Percentiles rank a stretch among this genome's conserved stretches.
Evolutionary conservation across 441 rosid species (phyloP).

Genomic region (Erysimum pusillum): DNA sequence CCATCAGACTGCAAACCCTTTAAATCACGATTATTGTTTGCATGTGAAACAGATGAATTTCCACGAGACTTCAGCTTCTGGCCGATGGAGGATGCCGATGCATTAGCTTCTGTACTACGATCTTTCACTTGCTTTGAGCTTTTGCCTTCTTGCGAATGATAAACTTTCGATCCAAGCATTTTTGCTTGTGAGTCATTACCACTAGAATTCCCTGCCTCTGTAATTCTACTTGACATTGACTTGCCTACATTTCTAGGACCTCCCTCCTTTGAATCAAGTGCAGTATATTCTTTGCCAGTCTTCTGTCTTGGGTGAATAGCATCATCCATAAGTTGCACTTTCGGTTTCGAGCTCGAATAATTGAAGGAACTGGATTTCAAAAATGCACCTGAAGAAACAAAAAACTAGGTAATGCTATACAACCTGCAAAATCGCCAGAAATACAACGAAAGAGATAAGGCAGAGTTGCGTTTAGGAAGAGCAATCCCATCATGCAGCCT

Average conservation of each 20-base stretch:
- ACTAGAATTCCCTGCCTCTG: constrained; percentile 57
- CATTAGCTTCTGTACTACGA: constrained; percentile 50
- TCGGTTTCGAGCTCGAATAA: constrained; percentile 62
- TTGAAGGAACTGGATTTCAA: constrained; percentile 85
- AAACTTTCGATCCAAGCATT: constrained; percentile 60
- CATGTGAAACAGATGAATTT: constrained; percentile 55
- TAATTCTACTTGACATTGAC: constrained; percentile 75
- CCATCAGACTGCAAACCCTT: constrained; percentile 70
- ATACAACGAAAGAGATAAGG: neutral
- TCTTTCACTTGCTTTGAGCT: constrained; percentile 70
- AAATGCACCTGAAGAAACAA: constrained; percentile 63
- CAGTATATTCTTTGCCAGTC: constrained; percentile 55
- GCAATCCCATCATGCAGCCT: constrained; percentile 35
- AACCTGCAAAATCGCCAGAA: constrained; percentile 18
- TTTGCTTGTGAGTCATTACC: constrained; percentile 67
- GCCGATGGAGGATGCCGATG: constrained; percentile 54
- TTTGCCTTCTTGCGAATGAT: constrained; percentile 67
- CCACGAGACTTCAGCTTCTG: constrained; percentile 66
- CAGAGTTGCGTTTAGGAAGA: constrained; percentile 35
- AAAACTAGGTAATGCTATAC: constrained; percentile 15
- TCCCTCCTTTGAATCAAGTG: constrained; percentile 66
- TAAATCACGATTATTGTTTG: constrained; percentile 60
- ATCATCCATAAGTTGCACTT: constrained; percentile 76
- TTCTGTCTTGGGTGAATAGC: constrained; percentile 65
- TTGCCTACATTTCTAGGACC: constrained; percentile 65